Conservation (phyloP, 2,329 filamentous ascomycete genomes). For the Passalora sequoiae region DNA sequence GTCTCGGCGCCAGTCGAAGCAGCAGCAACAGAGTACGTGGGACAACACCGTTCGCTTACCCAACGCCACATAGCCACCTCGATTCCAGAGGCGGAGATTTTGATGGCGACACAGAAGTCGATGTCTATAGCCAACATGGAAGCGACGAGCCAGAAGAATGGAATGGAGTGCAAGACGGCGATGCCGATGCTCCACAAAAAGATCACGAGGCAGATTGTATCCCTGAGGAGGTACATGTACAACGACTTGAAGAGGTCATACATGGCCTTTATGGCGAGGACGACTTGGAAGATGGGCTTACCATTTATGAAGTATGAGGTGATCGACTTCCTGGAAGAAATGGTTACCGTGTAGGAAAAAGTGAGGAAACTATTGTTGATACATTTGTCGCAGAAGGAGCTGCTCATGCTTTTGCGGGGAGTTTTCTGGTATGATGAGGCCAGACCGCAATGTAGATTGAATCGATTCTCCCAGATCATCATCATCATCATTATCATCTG, state of each 20-base stretch:
- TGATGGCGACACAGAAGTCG: slow-evolving; percentile 27
- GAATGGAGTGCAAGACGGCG: slow-evolving; percentile 35
- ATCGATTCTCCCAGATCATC: slow-evolving; percentile 11
- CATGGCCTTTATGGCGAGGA: slow-evolving; percentile 16
- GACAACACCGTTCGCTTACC: slow-evolving; percentile 64
- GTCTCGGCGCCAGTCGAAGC: slow-evolving; percentile 19
- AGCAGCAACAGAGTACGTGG: slow-evolving; percentile 34
- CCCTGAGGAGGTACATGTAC: background rate
- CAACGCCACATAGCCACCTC: slow-evolving; percentile 62
- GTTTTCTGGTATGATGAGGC: too few relatives aligned
- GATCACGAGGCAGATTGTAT: background rate
- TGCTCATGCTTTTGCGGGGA: slow-evolving; percentile 7
- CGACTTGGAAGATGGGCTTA: slow-evolving; percentile 18
- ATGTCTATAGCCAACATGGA: slow-evolving; percentile 9
- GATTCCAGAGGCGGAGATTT: slow-evolving; percentile 32
- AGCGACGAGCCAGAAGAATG: slow-evolving; percentile 28
- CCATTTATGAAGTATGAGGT: slow-evolving; percentile 21
- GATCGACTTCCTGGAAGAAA: background rate
- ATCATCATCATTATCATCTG: too few relatives aligned
- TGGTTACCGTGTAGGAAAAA: too few relatives aligned
- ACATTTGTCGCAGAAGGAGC: background rate
- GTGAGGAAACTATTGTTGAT: background rate
- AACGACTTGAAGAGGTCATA: slow-evolving; percentile 21
- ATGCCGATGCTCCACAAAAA: too few relatives aligned
- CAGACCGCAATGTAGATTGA: slow-evolving; percentile 23